A percentile compares a stretch with the other conserved stretches of the same genome.
phyloP scores from a whole-genome alignment of 345 rosid genomes.

The Camelina laxa region DNA sequence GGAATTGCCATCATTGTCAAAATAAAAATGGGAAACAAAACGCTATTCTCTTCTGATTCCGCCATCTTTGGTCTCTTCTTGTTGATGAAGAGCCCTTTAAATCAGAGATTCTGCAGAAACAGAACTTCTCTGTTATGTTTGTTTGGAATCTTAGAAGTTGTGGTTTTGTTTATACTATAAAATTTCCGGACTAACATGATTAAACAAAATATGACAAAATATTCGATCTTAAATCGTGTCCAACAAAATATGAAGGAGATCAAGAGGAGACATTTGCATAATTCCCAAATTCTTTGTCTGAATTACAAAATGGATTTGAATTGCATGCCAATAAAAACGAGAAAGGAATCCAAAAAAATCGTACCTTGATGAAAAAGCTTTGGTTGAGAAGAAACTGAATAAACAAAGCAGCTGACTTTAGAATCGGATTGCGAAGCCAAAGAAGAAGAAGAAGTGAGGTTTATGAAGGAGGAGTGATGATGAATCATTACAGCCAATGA shows the following conservation, averaged over 20 bases:
- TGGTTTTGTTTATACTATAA: neutral
- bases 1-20: constrained; percentile 92
- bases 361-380: constrained; percentile 21
- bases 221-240: neutral
- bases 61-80: constrained; percentile 60
- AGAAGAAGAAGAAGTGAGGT: constrained; percentile 31
- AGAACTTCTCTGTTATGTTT: neutral
- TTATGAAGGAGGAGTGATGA: constrained; percentile 23
- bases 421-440: constrained; percentile 12
- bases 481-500: constrained; percentile 19
- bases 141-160: too few species aligned
- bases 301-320: neutral
- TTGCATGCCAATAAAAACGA: constrained; percentile 7
- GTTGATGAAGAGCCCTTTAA: constrained; percentile 5
- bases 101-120: constrained; percentile 30
- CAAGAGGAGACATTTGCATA: neutral
- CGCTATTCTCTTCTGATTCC: constrained; percentile 77
- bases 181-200: constrained; percentile 12
- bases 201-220: neutral
- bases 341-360: neutral
- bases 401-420: constrained; percentile 1
- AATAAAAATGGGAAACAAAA: constrained; percentile 87
- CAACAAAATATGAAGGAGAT: neutral
- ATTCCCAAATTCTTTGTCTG: neutral
- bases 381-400: neutral